phyloP scores from a whole-genome alignment of 2,329 filamentous ascomycete genomes.

The Colletotrichum siamense region DNA sequence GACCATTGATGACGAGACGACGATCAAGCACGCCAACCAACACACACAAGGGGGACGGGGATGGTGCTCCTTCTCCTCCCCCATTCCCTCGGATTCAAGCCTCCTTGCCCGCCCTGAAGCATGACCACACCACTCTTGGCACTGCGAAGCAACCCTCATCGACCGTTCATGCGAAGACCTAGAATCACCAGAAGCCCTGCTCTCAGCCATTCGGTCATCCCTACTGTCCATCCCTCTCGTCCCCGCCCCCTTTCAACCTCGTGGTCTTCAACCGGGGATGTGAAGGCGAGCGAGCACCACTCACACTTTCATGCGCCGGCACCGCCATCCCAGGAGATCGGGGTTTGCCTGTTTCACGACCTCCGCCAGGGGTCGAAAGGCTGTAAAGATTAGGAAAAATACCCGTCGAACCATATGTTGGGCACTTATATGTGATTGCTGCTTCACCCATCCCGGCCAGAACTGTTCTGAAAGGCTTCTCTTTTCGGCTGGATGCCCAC shows the following conservation, averaged over 20 bases:
- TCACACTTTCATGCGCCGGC: conserved; percentile 17
- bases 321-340: neutral
- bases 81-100: neutral
- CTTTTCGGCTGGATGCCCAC: neutral
- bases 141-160: neutral
- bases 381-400: neutral
- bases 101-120: neutral
- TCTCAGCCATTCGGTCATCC: neutral
- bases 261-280: neutral
- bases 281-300: conserved; percentile 3
- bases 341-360: conserved; percentile 4
- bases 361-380: neutral
- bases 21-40: neutral
- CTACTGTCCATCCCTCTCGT: conserved; percentile 1
- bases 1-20: neutral
- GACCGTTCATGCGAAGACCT: conserved; percentile 7
- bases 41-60: neutral
- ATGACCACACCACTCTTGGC: neutral
- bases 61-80: neutral
- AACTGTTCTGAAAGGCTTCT: neutral
- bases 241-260: neutral
- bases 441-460: neutral
- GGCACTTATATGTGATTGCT: neutral
- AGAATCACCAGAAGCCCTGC: neutral
- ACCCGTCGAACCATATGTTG: conserved; percentile 19